Evolutionary conservation across 2,329 filamentous ascomycete species (phyloP), one percentile per base, ranked within the genome.

Genomic region (Sclerotinia nivalis): DNA sequence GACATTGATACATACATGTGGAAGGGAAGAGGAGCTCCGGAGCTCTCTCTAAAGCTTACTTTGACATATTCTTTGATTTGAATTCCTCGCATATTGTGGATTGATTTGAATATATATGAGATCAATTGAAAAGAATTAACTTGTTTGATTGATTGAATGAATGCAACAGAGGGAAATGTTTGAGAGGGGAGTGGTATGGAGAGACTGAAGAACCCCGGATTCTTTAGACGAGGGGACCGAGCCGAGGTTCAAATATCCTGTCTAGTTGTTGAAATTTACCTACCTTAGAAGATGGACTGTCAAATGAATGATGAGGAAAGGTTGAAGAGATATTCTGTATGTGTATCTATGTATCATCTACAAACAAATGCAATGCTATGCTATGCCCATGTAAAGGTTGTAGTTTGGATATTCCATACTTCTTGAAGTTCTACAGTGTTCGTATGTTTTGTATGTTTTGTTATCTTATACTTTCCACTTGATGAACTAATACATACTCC

Each of bases 61-160:
- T 91, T 89, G 81, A 93, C 89, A 77, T 93, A 93, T 84, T 91
- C 83, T 74, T 84, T 87, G 70, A 93, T 82, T 79, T 93, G 88
- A 70, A 93, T 92, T 76, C 88, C 92, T 75, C 88, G 88, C 92
- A 95, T 95, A 66, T 73, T 89, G 68, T 68, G 50, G 28, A 25
- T 12, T 58, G 31, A 9, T 10, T 56, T n/a, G 25, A 1, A 13
- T 28, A 5, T 34, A 5, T 31, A 61, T 49, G 28, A 34, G 28
- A 15, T 9, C n/a, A 20, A 20, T 66, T 45, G 2, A 40, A 20
- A 25, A 22, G 8, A 0, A 13, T 25, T n/a, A 3, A 18, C 9
- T 13, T 8, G 10, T 12, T 9, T 45, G 28, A 25, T 47, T 40
- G 31, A 49, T 15, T 34, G 8, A 9, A 49, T 50, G 15, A n/a